Percentiles rank a stretch among this genome's conserved stretches.
These are phyloP conservation scores for Aspergillus tubingensis DNA, from an alignment of 2,329 filamentous ascomycete genomes.

Conservation along the genomic window DNA sequence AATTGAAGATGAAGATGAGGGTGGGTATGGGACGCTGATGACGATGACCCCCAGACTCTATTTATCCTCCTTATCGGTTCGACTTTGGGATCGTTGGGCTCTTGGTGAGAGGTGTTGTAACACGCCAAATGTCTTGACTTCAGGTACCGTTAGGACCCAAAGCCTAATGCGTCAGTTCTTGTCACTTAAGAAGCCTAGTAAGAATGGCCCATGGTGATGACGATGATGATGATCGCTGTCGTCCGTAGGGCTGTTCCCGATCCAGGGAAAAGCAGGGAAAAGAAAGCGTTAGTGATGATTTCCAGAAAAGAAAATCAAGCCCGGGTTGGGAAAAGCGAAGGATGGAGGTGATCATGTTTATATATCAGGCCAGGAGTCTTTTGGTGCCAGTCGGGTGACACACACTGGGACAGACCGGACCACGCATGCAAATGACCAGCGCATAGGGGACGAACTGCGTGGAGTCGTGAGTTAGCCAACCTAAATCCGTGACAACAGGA, in stretches of 20 bases:
- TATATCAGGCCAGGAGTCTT: constrained; percentile 11
- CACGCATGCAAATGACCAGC: constrained; percentile 29
- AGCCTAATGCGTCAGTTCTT: constrained; percentile 17
- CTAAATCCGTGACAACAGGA: constrained; percentile 20
- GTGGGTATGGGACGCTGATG: neutral
- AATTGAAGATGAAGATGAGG: neutral
- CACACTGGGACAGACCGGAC: constrained; percentile 13
- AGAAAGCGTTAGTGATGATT: neutral
- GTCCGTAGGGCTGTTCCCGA: constrained; percentile 1
- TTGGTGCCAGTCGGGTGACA: constrained; percentile 17
- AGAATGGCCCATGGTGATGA: constrained; percentile 14
- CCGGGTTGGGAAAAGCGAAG: neutral
- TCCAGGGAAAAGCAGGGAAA: neutral
- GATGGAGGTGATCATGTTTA: constrained; percentile 6
- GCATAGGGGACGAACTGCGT: constrained; percentile 21
- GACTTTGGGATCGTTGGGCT: neutral
- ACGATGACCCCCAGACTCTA: neutral
- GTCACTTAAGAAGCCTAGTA: constrained; percentile 15
- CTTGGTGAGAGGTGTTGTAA: constrained; percentile 8
- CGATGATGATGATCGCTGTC: constrained; percentile 12
- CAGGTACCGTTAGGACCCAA: constrained; percentile 20
- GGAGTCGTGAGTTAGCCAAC: constrained; percentile 25
- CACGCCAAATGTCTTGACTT: constrained; percentile 17
- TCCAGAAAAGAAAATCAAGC: neutral
- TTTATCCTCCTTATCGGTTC: neutral